Percentiles rank a stretch among this genome's conserved stretches.
phyloP scores from a whole-genome alignment of 169 alveolate species.

The Cryptosporidium felis region DNA sequence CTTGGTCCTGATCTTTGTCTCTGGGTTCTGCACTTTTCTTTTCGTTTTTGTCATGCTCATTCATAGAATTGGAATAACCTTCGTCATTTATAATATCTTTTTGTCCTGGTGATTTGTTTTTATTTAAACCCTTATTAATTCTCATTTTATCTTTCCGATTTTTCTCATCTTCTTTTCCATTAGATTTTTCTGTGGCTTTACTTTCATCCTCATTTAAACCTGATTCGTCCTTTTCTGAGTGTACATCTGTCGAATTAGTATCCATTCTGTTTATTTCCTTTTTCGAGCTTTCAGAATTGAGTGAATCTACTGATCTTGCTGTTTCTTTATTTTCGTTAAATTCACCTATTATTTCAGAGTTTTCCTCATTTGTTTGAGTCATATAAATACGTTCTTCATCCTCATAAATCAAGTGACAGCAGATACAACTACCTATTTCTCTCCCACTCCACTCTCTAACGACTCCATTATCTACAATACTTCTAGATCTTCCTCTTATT shows the following conservation, averaged over 20 bases:
- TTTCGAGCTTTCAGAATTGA: not conserved
- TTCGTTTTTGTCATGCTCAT: no score
- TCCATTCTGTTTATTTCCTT: not conserved
- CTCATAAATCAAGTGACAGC: conserved; percentile 61
- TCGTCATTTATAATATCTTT: no score
- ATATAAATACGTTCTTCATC: conserved; percentile 8
- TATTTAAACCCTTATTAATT: no score
- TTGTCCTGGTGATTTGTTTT: no score
- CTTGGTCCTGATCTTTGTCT: not conserved
- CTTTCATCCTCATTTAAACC: not conserved
- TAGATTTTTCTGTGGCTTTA: not conserved
- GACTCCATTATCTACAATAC: not conserved
- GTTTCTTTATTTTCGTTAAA: not conserved
- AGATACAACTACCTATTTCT: conserved; percentile 52
- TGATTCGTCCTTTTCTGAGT: not conserved
- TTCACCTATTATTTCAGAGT: not conserved
- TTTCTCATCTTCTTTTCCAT: not conserved
- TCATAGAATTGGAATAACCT: no score
- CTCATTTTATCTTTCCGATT: no score
- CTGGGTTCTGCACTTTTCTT: no score
- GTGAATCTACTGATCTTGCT: not conserved
- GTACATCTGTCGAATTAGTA: not conserved
- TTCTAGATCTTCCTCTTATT: conserved; percentile 22
- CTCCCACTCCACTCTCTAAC: conserved; percentile 53
- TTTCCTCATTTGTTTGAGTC: not conserved